phyloP scores from a whole-genome alignment of 2,329 filamentous ascomycete genomes.

The Aspergillus persii region DNA sequence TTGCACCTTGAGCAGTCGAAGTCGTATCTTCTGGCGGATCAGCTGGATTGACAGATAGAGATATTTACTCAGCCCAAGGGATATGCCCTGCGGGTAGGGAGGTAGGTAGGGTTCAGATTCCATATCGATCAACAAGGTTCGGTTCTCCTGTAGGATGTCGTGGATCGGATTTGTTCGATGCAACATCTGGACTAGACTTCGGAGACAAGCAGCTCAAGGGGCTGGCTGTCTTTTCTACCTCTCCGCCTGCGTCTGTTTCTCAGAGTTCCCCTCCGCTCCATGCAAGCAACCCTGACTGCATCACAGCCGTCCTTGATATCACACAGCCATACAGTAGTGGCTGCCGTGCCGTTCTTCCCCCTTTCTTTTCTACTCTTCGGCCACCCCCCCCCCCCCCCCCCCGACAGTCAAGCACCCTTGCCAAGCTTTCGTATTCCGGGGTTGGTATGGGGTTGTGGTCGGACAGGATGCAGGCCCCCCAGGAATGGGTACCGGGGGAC shows the following conservation, averaged over 20 bases:
- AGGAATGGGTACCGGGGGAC: background rate
- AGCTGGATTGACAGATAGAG: background rate
- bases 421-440: conserved; percentile 11
- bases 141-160: background rate
- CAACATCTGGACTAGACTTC: background rate
- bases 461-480: conserved; percentile 2
- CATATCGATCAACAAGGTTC: background rate
- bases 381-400: no score
- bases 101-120: background rate
- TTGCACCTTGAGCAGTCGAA: conserved; percentile 1
- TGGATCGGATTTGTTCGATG: background rate
- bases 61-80: background rate
- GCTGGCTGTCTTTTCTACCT: no score
- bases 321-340: background rate
- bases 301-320: background rate
- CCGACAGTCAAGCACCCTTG: background rate
- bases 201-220: background rate
- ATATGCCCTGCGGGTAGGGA: background rate
- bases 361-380: background rate
- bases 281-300: background rate
- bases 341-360: background rate
- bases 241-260: background rate
- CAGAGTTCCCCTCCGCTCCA: background rate
- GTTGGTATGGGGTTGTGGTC: conserved; percentile 4
- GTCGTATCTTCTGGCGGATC: background rate